Evolutionary conservation across 2,329 filamentous ascomycete species (phyloP).

Genomic region (Fusarium globosum): DNA sequence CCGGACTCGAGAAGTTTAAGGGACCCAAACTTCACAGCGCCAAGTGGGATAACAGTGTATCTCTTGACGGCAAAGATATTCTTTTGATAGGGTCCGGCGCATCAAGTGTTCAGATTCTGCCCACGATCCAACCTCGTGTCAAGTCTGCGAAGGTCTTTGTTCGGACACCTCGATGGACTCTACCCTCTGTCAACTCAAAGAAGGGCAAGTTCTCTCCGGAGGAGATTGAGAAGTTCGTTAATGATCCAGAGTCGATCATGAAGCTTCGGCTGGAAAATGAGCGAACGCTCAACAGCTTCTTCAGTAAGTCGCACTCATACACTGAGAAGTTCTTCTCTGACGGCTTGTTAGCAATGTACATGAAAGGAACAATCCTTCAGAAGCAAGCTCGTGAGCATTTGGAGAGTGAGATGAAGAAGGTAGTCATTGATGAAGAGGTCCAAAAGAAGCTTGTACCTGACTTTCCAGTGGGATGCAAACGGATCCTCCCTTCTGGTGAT

Average conservation of each 20-base stretch:
- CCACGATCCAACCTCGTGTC: constrained; percentile 1
- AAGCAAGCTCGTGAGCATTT: constrained; percentile 7
- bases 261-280: constrained; percentile 10
- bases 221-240: neutral
- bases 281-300: constrained; percentile 14
- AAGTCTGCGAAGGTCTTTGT: constrained; percentile 12
- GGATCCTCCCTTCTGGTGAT: constrained; percentile 16
- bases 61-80: constrained; percentile 8
- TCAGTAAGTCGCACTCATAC: neutral
- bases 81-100: constrained; percentile 15
- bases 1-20: constrained; percentile 1
- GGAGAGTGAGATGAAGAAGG: constrained; percentile 13
- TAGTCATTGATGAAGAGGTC: neutral
- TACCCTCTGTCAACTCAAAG: constrained; percentile 19
- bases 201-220: neutral
- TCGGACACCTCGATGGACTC: constrained; percentile 14
- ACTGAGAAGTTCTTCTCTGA: neutral
- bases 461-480: constrained; percentile 14
- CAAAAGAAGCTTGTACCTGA: constrained; percentile 7
- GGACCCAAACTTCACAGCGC: constrained; percentile 15
- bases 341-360: constrained; percentile 3
- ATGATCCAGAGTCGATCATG: neutral
- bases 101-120: constrained; percentile 17
- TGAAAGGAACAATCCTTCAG: constrained; percentile 12
- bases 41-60: neutral